These are phyloP conservation scores for Gentiana dahurica DNA, from an alignment of 257 asterid species.

Conservation along the genomic window DNA sequence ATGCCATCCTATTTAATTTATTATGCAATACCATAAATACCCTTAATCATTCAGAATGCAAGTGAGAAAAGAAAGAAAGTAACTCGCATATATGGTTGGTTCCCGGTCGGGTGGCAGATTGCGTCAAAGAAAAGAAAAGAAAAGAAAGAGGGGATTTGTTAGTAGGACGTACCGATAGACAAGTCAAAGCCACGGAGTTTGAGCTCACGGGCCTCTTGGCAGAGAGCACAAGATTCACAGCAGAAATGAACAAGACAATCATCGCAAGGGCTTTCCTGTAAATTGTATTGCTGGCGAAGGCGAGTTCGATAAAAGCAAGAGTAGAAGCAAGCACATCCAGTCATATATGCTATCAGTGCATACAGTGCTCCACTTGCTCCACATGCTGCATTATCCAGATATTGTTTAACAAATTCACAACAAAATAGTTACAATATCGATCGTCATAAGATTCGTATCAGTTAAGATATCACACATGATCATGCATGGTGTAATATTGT, in stretches of 20 bases:
- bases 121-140: not conserved
- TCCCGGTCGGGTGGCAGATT: too few species aligned
- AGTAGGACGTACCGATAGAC: constrained; percentile 1
- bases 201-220: constrained; percentile 27
- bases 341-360: not conserved
- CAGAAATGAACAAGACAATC: constrained; percentile 20
- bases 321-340: constrained; percentile 14
- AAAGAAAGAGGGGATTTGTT: not conserved
- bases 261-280: constrained; percentile 11
- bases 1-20: constrained; percentile 11
- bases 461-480: too few species aligned
- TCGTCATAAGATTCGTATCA: too few species aligned
- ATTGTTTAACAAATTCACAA: not conserved
- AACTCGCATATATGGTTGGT: too few species aligned
- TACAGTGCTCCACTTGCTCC: constrained; percentile 12
- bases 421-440: too few species aligned
- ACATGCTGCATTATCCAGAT: constrained; percentile 1
- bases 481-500: too few species aligned
- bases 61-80: not conserved
- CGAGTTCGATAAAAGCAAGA: constrained; percentile 18
- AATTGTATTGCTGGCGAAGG: constrained; percentile 11
- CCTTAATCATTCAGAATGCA: not conserved
- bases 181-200: constrained; percentile 18
- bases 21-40: too few species aligned
- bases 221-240: constrained; percentile 20